These are phyloP conservation scores for Diaporthe eres DNA, from an alignment of 2,329 filamentous ascomycete genomes.

Conservation along the genomic window DNA sequence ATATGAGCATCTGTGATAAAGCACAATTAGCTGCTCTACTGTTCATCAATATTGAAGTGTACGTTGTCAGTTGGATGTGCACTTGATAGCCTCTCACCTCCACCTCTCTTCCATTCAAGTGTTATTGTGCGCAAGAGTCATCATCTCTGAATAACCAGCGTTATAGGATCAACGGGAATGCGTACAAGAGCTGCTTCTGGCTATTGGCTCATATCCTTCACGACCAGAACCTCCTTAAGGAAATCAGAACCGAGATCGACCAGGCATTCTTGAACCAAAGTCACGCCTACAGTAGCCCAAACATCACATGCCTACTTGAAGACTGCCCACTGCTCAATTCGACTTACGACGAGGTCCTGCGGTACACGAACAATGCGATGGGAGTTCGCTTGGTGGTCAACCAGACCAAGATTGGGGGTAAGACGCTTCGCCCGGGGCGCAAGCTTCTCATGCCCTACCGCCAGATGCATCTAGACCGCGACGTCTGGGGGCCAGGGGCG, in stretches of 20 bases:
- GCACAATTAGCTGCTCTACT: not conserved
- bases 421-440: slow-evolving; percentile 5
- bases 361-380: slow-evolving; percentile 2
- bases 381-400: not conserved
- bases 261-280: not conserved
- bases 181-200: slow-evolving; percentile 3
- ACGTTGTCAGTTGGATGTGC: not conserved
- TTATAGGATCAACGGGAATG: not conserved
- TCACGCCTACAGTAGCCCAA: not conserved
- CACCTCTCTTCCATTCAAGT: not conserved
- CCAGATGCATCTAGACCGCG: not conserved
- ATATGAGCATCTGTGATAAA: not conserved
- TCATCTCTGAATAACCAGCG: not conserved
- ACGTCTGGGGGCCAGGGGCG: not conserved
- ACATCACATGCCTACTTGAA: not conserved
- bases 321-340: not conserved
- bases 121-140: too few species aligned
- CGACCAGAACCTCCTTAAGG: not conserved
- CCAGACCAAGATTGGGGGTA: not conserved
- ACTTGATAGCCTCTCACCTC: not conserved
- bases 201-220: not conserved
- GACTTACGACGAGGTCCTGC: not conserved
- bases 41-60: slow-evolving; percentile 13
- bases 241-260: not conserved
- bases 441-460: slow-evolving; percentile 14